Evolutionary conservation across 2,329 filamentous ascomycete genomes (phyloP).

Genomic region (Neopestalotiopsis rosae): DNA sequence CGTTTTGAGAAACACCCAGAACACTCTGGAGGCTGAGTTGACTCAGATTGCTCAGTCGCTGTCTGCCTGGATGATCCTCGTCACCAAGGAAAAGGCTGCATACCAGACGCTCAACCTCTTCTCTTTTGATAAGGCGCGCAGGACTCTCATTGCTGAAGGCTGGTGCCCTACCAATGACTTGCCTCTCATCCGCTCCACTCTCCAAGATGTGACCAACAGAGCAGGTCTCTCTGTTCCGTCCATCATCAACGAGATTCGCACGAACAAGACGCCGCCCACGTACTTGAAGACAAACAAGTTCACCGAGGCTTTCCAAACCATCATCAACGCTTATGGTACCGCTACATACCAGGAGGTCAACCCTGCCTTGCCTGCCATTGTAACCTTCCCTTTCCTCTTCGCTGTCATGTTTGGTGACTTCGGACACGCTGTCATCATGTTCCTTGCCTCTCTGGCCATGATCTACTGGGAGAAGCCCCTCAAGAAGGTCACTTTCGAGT

Average conservation of each 20-base stretch:
- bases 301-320: constrained; percentile 97
- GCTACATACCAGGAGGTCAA: constrained; percentile 98
- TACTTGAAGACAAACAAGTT: constrained; percentile 99
- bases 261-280: constrained; percentile 95
- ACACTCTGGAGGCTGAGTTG: constrained; percentile 89
- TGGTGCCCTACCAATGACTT: constrained; percentile 96
- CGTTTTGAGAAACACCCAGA: constrained; percentile 93
- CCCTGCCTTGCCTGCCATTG: constrained; percentile 90
- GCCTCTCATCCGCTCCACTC: constrained; percentile 85
- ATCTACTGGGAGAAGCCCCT: constrained; percentile 95
- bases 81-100: constrained; percentile 98
- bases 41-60: constrained; percentile 91
- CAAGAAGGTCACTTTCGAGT: constrained; percentile 89
- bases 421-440: constrained; percentile 91
- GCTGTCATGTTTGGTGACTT: constrained; percentile 99
- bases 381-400: constrained; percentile 99
- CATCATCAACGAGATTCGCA: constrained; percentile 97
- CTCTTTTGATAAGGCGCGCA: constrained; percentile 93
- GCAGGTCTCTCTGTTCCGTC: constrained; percentile 96
- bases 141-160: constrained; percentile 95
- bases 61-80: constrained; percentile 95
- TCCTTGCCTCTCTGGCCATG: constrained; percentile 83
- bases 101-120: constrained; percentile 96
- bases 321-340: constrained; percentile 97
- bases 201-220: constrained; percentile 95